These are phyloP conservation scores for Neophaeococcomyces aloes DNA, from an alignment of 2,329 filamentous ascomycete genomes.

Conservation along the genomic window DNA sequence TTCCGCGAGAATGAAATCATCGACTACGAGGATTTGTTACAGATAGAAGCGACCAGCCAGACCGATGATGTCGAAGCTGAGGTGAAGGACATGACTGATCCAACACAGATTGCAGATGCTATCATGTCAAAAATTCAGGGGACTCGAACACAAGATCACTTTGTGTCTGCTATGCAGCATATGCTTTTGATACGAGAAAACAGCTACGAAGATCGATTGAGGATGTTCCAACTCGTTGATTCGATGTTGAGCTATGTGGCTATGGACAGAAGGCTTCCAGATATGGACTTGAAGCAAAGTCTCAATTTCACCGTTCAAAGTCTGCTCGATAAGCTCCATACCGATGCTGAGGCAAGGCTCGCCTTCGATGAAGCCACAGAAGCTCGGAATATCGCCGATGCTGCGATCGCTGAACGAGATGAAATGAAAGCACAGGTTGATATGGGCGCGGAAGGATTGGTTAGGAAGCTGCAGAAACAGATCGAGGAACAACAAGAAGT, in stretches of 20 bases:
- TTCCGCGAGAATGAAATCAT: constrained; percentile 92
- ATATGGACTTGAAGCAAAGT: constrained; percentile 96
- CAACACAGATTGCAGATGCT: constrained; percentile 83
- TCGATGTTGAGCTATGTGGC: constrained; percentile 98
- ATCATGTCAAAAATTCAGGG: constrained; percentile 77
- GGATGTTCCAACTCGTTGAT: constrained; percentile 96
- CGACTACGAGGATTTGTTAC: constrained; percentile 94
- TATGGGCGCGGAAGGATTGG: constrained; percentile 82
- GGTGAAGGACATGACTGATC: constrained; percentile 84
- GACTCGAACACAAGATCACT: constrained; percentile 85
- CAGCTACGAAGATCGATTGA: constrained; percentile 78
- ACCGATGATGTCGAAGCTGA: constrained; percentile 80
- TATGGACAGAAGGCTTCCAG: constrained; percentile 89
- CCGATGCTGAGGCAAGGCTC: constrained; percentile 86
- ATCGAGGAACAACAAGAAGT: constrained; percentile 86
- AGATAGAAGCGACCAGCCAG: constrained; percentile 80
- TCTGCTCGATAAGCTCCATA: constrained; percentile 88
- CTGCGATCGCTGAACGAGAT: constrained; percentile 90
- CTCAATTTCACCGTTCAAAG: constrained; percentile 96
- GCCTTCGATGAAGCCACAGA: constrained; percentile 86
- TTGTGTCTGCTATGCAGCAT: constrained; percentile 89
- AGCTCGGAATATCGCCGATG: constrained; percentile 84
- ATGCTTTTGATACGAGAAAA: constrained; percentile 85
- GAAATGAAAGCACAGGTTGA: constrained; percentile 84
- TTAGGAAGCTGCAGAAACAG: constrained; percentile 85